Conservation (phyloP, 257 asterid genomes). For the Forsythia suspensa region DNA sequence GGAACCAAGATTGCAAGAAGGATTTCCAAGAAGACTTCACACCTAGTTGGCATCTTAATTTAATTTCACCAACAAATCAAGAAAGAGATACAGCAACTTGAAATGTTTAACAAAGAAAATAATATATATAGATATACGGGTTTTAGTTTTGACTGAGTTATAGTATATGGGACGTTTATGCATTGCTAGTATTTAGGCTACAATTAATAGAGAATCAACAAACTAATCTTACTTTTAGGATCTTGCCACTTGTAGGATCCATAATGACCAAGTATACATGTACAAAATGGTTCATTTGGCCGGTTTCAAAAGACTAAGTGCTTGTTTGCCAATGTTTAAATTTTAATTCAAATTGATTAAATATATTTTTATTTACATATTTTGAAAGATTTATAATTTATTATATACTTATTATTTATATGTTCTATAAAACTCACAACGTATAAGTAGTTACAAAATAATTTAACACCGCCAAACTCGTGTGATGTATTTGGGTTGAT, state of each 20-base stretch:
- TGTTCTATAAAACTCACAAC: too few relatives aligned
- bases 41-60: constrained; percentile 44
- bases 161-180: not conserved
- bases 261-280: not conserved
- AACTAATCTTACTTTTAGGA: constrained; percentile 21
- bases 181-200: constrained; percentile 33
- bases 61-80: not conserved
- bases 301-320: too few relatives aligned
- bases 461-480: too few relatives aligned
- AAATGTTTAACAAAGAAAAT: not conserved
- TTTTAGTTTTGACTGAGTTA: not conserved
- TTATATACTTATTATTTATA: too few relatives aligned
- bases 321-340: too few relatives aligned
- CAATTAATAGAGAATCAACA: not conserved
- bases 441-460: too few relatives aligned
- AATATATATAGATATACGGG: not conserved
- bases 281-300: too few relatives aligned
- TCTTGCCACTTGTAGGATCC: constrained; percentile 6
- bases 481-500: too few relatives aligned
- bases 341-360: too few relatives aligned
- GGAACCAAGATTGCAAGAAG: constrained; percentile 35
- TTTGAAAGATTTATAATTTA: too few relatives aligned
- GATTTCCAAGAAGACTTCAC: constrained; percentile 42
- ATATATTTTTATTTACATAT: too few relatives aligned
- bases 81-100: not conserved